phyloP scores from a whole-genome alignment of 1,284 basidiomycete genomes.

The Polyporus tsugae region DNA sequence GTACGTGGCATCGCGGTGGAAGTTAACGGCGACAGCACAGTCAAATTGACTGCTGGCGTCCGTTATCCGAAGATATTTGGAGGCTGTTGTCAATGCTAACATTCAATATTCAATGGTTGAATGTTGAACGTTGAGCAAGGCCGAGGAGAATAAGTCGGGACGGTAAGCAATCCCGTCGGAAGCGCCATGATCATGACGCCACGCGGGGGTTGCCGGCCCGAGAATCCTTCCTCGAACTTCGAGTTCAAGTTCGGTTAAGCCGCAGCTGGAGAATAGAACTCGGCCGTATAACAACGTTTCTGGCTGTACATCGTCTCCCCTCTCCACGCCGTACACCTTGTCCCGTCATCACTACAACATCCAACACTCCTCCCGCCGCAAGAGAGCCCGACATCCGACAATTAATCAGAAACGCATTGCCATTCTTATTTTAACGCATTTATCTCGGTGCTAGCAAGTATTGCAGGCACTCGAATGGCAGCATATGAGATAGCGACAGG shows the following conservation, averaged over 20 bases:
- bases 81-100: too few relatives aligned
- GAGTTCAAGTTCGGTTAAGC: background rate
- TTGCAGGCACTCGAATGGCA: background rate
- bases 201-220: background rate
- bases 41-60: too few relatives aligned
- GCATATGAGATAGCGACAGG: background rate
- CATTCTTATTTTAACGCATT: too few relatives aligned
- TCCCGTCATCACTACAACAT: background rate
- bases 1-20: too few relatives aligned
- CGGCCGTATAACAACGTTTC: background rate
- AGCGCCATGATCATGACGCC: background rate
- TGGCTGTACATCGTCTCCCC: background rate
- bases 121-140: background rate
- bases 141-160: too few relatives aligned
- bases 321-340: background rate
- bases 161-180: too few relatives aligned
- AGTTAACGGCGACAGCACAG: too few relatives aligned
- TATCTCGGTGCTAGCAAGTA: background rate
- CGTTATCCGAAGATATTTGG: too few relatives aligned
- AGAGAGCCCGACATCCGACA: background rate
- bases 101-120: too few relatives aligned
- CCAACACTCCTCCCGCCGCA: background rate
- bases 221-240: background rate
- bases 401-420: background rate
- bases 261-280: background rate